phyloP scores from a whole-genome alignment of 805 yeast species.

The Dipodascopsis uninucleata region DNA sequence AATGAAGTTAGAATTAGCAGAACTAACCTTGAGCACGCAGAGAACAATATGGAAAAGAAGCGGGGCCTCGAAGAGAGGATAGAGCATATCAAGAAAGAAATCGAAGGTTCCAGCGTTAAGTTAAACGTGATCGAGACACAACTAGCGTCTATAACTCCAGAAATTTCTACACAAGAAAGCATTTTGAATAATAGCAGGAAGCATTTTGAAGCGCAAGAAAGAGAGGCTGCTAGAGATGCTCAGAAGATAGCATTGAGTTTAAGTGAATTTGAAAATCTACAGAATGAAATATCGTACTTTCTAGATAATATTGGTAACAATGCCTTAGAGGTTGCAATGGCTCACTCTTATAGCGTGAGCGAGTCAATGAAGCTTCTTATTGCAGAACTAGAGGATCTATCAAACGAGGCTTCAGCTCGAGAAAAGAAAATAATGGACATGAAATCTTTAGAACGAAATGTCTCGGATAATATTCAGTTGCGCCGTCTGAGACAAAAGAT shows the following conservation, averaged over 20 bases:
- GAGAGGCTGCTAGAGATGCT: slow-evolving; percentile 3
- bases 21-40: slow-evolving; percentile 51
- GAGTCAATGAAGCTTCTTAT: slow-evolving; percentile 29
- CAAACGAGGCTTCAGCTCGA: slow-evolving; percentile 27
- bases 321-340: neutral
- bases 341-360: slow-evolving; percentile 26
- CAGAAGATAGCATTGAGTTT: slow-evolving; percentile 8
- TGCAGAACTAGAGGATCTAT: slow-evolving; percentile 27
- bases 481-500: slow-evolving; percentile 45
- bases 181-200: slow-evolving; percentile 6
- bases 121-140: slow-evolving; percentile 38
- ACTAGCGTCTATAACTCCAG: slow-evolving; percentile 10
- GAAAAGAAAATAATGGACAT: slow-evolving; percentile 35
- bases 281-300: slow-evolving; percentile 33
- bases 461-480: slow-evolving; percentile 62
- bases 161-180: slow-evolving; percentile 6
- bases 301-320: slow-evolving; percentile 20
- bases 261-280: slow-evolving; percentile 37
- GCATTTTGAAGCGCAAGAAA: slow-evolving; percentile 24
- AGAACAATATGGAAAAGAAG: slow-evolving; percentile 49
- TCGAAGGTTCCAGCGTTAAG: slow-evolving; percentile 30
- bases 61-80: slow-evolving; percentile 31
- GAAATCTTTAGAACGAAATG: slow-evolving; percentile 49
- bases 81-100: slow-evolving; percentile 34
- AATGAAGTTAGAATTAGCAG: slow-evolving; percentile 51